Base-by-base conservation (phyloP, 495 filamentous ascomycete species). In the Penicillium taxi region DNA sequence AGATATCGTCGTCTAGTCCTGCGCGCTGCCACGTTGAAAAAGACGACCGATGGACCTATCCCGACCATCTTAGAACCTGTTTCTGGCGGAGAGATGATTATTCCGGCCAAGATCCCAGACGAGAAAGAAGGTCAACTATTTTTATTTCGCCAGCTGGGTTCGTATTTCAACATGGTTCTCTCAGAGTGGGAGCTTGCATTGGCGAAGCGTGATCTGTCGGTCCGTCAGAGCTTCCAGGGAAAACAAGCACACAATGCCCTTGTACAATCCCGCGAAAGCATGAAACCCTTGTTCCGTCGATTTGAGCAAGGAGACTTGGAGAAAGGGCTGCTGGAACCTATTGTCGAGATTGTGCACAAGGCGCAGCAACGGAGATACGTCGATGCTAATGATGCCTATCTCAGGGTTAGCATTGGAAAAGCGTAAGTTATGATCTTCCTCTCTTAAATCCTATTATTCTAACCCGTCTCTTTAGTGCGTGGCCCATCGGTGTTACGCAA, bases 401-500 rank as follows among this genome's bases (percentile, higher is more conserved):
- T 98, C 32, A 70, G 85, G 22, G 62, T 96, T 39, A 94, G 86
- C 61, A 98, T 98, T 58, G 91, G 91, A 36, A 98, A 98, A 72
- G 93, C 91, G 60, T 76, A 63, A 25, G 71, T 67, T 38, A 9
- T 18, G 22, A n/a, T 27, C 17, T 9, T 24, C 7, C 11, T 31
- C 43, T 31, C 5, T 28, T 13, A 28, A 24, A 24, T 3, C 26
- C 9, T 34, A 5, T 3, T 14, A 20, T 32, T 41, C 56, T 59
- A 41, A 61, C 33, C 4, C 11, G 4, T 2, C 9, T 36, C 17
- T n/a, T n/a, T 39, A 76, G 73, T 44, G 91, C 91, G 15, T 98
- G 91, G 91, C 91, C 91, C 18, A 98, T 98, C 56, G 91, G 91
- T 63, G 91, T 98, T 19, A 38, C 35, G 48, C 95, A 95, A 90